Conservation (phyloP, 106 monocot species). For the Ottelia alismoides region DNA sequence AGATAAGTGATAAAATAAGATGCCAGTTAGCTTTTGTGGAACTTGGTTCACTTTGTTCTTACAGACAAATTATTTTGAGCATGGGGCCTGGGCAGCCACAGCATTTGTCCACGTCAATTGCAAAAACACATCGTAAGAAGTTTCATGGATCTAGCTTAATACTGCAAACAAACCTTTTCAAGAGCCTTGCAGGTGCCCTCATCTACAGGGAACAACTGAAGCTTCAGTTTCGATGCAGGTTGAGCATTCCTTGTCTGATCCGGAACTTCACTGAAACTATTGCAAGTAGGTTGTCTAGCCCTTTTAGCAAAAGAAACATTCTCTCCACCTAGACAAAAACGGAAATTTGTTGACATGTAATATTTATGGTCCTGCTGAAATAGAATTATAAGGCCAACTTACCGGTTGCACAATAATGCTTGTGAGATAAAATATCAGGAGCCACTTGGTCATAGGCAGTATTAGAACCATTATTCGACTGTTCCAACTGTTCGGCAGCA, state of each 20-base stretch:
- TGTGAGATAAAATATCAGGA: slow-evolving; percentile 2
- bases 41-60: too few relatives aligned
- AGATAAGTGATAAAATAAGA: too few relatives aligned
- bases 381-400: too few relatives aligned
- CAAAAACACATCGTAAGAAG: too few relatives aligned
- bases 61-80: too few relatives aligned
- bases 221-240: slow-evolving; percentile 51
- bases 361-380: too few relatives aligned
- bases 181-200: slow-evolving; percentile 55
- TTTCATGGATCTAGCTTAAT: too few relatives aligned
- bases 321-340: background rate
- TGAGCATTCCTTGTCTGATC: slow-evolving; percentile 13
- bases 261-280: background rate
- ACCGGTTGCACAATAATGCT: too few relatives aligned
- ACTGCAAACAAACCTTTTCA: slow-evolving; percentile 66
- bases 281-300: background rate
- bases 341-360: background rate
- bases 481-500: slow-evolving; percentile 89
- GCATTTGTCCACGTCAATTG: too few relatives aligned
- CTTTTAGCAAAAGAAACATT: background rate
- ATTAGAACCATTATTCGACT: slow-evolving; percentile 20
- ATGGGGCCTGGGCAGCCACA: too few relatives aligned
- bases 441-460: slow-evolving; percentile 19
- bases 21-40: too few relatives aligned
- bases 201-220: slow-evolving; percentile 77